These are phyloP conservation scores for Capsicum pubescens DNA, from an alignment of 257 asterid species.

Conservation along the genomic window DNA sequence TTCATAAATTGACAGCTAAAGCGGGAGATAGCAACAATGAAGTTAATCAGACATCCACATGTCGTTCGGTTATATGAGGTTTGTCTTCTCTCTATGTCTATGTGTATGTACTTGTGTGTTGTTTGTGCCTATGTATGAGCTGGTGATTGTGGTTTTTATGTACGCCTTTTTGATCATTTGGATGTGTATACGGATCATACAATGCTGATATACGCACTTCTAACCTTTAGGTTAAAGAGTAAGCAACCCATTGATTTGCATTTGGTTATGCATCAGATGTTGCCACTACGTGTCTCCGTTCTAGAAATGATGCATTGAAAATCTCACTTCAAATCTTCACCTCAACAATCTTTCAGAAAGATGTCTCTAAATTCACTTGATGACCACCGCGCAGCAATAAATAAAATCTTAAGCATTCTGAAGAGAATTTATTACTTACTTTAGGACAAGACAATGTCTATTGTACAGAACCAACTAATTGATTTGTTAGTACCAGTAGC, in stretches of 20 bases:
- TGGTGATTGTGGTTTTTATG: background rate
- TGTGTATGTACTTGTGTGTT: background rate
- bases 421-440: background rate
- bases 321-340: slow-evolving; percentile 9
- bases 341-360: background rate
- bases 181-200: background rate
- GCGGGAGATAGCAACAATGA: slow-evolving; percentile 93
- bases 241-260: slow-evolving; percentile 12
- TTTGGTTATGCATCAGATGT: slow-evolving; percentile 8
- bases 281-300: slow-evolving; percentile 4
- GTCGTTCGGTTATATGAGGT: slow-evolving; percentile 85
- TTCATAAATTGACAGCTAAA: slow-evolving; percentile 63
- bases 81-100: slow-evolving; percentile 27
- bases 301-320: background rate
- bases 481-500: background rate
- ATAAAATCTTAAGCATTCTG: background rate
- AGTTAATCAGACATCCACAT: slow-evolving; percentile 81
- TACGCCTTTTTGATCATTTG: background rate
- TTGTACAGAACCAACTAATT: background rate
- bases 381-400: background rate
- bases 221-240: slow-evolving; percentile 24
- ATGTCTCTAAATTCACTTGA: background rate
- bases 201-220: background rate
- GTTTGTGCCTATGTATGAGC: background rate
- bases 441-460: background rate